Conservation (phyloP, 2,329 filamentous ascomycete species). For the Calonectria honghensis region DNA sequence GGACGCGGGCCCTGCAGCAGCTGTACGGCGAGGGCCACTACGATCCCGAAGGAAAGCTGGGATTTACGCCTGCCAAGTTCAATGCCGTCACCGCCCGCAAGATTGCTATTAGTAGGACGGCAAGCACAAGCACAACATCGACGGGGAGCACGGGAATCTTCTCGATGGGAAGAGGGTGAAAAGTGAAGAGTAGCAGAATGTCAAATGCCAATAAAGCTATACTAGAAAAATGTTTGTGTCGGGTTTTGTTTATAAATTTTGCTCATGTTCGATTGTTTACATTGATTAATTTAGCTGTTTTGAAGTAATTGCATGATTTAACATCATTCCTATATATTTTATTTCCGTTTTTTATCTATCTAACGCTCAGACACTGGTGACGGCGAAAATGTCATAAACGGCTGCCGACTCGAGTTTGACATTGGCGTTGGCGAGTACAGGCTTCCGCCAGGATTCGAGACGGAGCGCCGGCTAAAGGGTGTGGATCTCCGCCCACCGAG, state of each 20-base stretch:
- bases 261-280: background rate
- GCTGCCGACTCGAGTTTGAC: background rate
- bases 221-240: background rate
- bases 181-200: too few relatives aligned
- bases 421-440: background rate
- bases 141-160: constrained; percentile 32
- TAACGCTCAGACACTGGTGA: background rate
- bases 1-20: constrained; percentile 32
- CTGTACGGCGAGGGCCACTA: constrained; percentile 35
- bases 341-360: background rate
- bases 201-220: background rate
- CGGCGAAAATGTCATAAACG: background rate
- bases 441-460: background rate
- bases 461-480: background rate
- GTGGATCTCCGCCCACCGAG: background rate
- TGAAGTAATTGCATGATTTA: too few relatives aligned
- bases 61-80: constrained; percentile 42
- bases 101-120: constrained; percentile 36
- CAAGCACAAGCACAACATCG: constrained; percentile 39
- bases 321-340: too few relatives aligned
- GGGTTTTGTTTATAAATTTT: background rate
- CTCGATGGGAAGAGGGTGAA: background rate
- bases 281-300: too few relatives aligned
- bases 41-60: constrained; percentile 39
- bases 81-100: constrained; percentile 36